Evolutionary conservation across 1,139 yeast species (phyloP).

Genomic region (Lodderomyces orthopsilosis): DNA sequence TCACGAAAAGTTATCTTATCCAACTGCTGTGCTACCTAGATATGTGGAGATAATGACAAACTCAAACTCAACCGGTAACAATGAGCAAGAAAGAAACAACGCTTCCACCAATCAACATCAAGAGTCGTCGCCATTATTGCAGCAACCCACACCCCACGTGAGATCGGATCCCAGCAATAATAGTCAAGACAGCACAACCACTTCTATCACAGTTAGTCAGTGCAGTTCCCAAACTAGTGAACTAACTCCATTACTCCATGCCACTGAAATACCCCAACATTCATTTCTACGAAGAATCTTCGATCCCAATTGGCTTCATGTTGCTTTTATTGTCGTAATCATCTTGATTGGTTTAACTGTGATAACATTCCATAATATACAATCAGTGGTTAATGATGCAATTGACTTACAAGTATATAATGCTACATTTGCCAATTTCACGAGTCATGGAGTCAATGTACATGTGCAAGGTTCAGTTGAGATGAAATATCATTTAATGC

Average conservation of each 20-base stretch:
- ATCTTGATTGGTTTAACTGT: constrained; percentile 12
- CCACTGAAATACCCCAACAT: constrained; percentile 4
- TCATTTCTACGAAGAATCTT: constrained; percentile 4
- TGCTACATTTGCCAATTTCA: constrained; percentile 20
- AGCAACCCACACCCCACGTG: constrained; percentile 2
- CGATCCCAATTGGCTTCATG: constrained; percentile 1
- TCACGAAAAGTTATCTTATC: no score
- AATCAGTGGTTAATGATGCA: constrained; percentile 18
- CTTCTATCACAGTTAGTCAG: background rate
- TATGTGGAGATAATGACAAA: background rate
- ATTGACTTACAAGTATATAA: constrained; percentile 20
- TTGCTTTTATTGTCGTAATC: constrained; percentile 10
- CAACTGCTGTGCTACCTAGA: no score
- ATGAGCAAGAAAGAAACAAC: background rate
- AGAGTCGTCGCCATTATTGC: constrained; percentile 5
- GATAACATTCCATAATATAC: constrained; percentile 13
- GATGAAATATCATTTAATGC: constrained; percentile 26
- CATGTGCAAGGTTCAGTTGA: constrained; percentile 24
- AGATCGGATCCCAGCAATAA: background rate
- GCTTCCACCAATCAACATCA: background rate
- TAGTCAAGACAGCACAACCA: background rate
- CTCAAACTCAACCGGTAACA: background rate
- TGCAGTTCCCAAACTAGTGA: background rate
- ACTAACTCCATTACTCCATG: constrained; percentile 1
- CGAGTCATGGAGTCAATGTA: constrained; percentile 23